phyloP scores from a whole-genome alignment of 345 rosid species.

The Mangifera indica region DNA sequence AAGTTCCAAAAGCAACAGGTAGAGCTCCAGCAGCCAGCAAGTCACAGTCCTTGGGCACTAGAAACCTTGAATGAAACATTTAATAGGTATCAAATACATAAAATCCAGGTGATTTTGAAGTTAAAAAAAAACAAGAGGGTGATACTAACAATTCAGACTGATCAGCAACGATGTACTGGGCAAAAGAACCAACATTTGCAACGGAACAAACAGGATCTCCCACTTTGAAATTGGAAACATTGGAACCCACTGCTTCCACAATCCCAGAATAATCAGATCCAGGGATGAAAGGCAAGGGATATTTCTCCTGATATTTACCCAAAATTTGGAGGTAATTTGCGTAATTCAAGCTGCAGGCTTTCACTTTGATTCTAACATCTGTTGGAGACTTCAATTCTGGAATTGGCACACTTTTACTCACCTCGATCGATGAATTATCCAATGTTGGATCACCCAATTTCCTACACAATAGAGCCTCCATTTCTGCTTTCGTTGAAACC shows the following conservation, averaged over 20 bases:
- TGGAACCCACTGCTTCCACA: slow-evolving; percentile 61
- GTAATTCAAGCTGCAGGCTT: slow-evolving; percentile 92
- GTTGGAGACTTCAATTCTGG: slow-evolving; percentile 59
- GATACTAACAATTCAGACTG: slow-evolving; percentile 54
- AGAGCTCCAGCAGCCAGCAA: slow-evolving; percentile 81
- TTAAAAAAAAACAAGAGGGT: neutral
- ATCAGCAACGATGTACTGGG: slow-evolving; percentile 80
- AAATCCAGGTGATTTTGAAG: neutral
- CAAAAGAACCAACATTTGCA: slow-evolving; percentile 67
- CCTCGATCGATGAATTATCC: slow-evolving; percentile 47
- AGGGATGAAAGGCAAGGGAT: slow-evolving; percentile 78
- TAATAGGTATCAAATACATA: neutral
- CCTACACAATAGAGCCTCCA: slow-evolving; percentile 88
- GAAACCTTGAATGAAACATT: slow-evolving; percentile 35
- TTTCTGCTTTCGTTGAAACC: slow-evolving; percentile 13
- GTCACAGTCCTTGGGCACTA: slow-evolving; percentile 79
- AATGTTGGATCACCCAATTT: slow-evolving; percentile 68
- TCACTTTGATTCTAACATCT: slow-evolving; percentile 70
- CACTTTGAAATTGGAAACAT: slow-evolving; percentile 59
- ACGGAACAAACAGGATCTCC: slow-evolving; percentile 82
- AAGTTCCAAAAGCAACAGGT: slow-evolving; percentile 94
- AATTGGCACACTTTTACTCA: slow-evolving; percentile 47
- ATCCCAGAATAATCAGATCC: slow-evolving; percentile 91
- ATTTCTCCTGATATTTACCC: slow-evolving; percentile 89
- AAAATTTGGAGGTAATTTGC: slow-evolving; percentile 88